These are phyloP conservation scores for Russula griseocarnosa DNA, from an alignment of 768 basidiomycete genomes.

Conservation along the genomic window DNA sequence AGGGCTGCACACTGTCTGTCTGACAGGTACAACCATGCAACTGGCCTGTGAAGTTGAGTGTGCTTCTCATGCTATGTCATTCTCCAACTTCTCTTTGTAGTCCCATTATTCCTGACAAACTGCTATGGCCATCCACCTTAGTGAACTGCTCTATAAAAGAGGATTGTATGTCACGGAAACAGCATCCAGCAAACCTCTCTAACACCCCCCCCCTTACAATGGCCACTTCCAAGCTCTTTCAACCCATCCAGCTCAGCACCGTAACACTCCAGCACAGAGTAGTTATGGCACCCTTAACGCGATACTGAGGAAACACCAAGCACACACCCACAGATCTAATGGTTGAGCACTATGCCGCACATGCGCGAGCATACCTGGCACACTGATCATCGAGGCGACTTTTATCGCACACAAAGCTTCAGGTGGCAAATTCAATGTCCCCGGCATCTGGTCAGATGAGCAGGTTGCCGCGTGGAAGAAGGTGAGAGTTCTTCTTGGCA, in stretches of 20 bases:
- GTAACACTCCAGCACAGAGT: slow-evolving; percentile 46
- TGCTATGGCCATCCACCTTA: not conserved
- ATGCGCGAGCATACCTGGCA: slow-evolving; percentile 46
- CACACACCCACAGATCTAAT: slow-evolving; percentile 40
- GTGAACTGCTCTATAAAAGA: slow-evolving; percentile 1
- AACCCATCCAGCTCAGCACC: slow-evolving; percentile 44
- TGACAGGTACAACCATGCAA: no score
- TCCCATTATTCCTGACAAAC: no score
- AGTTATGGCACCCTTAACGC: slow-evolving; percentile 53
- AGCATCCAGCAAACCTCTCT: not conserved
- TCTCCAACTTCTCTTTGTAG: no score
- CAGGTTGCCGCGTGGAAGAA: slow-evolving; percentile 55
- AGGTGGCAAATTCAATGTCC: slow-evolving; percentile 38
- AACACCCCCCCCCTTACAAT: not conserved
- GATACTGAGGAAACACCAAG: slow-evolving; percentile 38
- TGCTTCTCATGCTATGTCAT: no score
- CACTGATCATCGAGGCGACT: slow-evolving; percentile 57
- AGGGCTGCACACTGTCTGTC: no score
- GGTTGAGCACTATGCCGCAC: slow-evolving; percentile 48
- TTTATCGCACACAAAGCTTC: slow-evolving; percentile 49
- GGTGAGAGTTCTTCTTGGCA: slow-evolving; percentile 31
- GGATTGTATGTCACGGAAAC: no score
- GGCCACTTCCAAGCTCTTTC: slow-evolving; percentile 38
- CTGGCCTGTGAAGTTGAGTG: no score
- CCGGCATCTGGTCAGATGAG: slow-evolving; percentile 49